Evolutionary conservation across 768 basidiomycete genomes (phyloP), one percentile per base, ranked within the genome.

Genomic region (Sutorius australiensis): DNA sequence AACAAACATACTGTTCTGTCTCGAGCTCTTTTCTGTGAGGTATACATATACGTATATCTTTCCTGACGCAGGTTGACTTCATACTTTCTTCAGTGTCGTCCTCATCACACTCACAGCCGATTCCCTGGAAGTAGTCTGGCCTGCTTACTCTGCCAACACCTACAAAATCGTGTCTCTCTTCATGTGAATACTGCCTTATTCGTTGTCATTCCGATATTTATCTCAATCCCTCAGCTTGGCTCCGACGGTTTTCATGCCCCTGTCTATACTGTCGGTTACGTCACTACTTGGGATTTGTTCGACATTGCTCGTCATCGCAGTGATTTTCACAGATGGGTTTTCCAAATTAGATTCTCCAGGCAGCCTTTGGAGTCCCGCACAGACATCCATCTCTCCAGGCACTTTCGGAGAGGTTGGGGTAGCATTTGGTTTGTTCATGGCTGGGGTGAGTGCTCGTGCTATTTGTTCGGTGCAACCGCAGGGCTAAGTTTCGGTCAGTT

Each of bases 71-170:
- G 46, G 31, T 42, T 55, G 31, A 37, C 17, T 52, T 14, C 50
- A 16, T 14, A 41, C 5, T 41, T n/a, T 53, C 36, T 45, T 9
- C 46, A 90, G 88, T 55, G 91, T 97, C 31, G 80, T 92, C 46
- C 79, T 95, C n/a, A 81, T 97, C 44, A 91, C 94, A 2, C 70
- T 98, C 3, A 91, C 90, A 57, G 92, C 89, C 10, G 95, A 98
- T 68, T 90, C 90, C 8, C 67, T 97, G 54, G 80, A 91, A 64
- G 77, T 80, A 3, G 73, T 98, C 46, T 73, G 86, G 50, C 92
- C 92, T 6, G 56, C 68, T 5, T 79, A 87, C 58, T 83, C 88
- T 0, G 67, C 84, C 14, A 76, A 82, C 63, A 75, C 82, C 0
- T 95, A 89, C 72, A 97, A 97, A 65, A 31, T 88, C 3, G 73